Evolutionary conservation across 495 filamentous ascomycete genomes (phyloP).

Genomic region (Penicillium bialowiezense): DNA sequence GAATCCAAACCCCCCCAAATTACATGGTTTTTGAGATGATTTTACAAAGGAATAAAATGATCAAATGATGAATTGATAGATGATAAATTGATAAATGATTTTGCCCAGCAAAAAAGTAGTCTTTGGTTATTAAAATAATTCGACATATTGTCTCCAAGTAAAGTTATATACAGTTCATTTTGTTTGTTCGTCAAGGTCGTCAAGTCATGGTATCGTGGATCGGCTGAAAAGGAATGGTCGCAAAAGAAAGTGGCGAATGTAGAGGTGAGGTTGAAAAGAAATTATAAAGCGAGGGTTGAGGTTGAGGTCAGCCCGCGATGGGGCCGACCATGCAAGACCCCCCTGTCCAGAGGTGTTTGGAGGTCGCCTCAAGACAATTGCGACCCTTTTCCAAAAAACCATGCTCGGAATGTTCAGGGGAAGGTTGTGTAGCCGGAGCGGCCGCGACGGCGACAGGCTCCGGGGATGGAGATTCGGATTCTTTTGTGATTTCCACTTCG

Average conservation of each 20-base stretch:
- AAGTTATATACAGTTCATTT: slow-evolving; percentile 22
- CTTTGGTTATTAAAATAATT: not conserved
- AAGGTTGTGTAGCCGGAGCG: not conserved
- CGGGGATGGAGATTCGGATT: slow-evolving; percentile 2
- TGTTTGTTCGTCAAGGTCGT: slow-evolving; percentile 15
- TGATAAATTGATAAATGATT: too few relatives aligned
- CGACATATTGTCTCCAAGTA: slow-evolving; percentile 7
- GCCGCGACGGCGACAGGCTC: slow-evolving; percentile 5
- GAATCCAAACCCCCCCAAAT: not conserved
- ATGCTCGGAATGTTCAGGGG: slow-evolving; percentile 10
- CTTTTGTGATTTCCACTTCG: slow-evolving; percentile 9
- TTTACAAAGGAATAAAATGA: too few relatives aligned
- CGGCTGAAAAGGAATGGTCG: not conserved
- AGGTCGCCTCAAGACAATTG: slow-evolving; percentile 16
- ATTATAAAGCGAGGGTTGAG: not conserved
- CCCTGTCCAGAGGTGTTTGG: slow-evolving; percentile 19
- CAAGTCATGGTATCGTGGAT: slow-evolving; percentile 14
- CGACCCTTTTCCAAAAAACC: slow-evolving; percentile 15
- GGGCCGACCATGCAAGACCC: slow-evolving; percentile 15
- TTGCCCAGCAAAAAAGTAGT: slow-evolving; percentile 18
- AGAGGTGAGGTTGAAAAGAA: not conserved
- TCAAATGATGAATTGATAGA: too few relatives aligned
- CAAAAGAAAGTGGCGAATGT: not conserved
- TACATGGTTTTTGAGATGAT: not conserved
- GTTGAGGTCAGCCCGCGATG: slow-evolving; percentile 12